Percentiles rank a stretch among this genome's conserved stretches.
Evolutionary conservation across 179 eudicot species (phyloP).

Genomic region (Dionaea muscipula): DNA sequence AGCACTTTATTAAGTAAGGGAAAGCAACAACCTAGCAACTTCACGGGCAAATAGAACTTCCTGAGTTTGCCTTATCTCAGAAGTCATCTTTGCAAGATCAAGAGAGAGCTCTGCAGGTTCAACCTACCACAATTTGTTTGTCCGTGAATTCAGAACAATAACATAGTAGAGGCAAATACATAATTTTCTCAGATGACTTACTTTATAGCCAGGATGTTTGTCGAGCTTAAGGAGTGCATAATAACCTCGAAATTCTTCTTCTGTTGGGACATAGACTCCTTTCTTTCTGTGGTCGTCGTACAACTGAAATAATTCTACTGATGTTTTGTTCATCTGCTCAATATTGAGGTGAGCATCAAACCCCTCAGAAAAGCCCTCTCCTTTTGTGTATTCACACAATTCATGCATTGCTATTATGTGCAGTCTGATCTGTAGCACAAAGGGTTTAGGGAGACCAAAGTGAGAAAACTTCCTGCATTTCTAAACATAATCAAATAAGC

Average conservation of each 20-base stretch:
- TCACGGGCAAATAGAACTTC: slow-evolving; percentile 85
- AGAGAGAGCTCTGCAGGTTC: slow-evolving; percentile 99
- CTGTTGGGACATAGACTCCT: slow-evolving; percentile 64
- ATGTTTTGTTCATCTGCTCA: slow-evolving; percentile 99
- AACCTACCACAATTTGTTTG: slow-evolving; percentile 46
- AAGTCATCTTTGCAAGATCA: slow-evolving; percentile 96
- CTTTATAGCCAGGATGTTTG: slow-evolving; percentile 98
- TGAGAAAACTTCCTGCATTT: background rate
- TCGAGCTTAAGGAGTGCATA: slow-evolving; percentile 97
- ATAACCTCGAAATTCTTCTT: slow-evolving; percentile 93
- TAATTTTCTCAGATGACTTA: slow-evolving; percentile 28
- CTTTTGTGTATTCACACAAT: slow-evolving; percentile 85
- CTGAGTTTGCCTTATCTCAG: slow-evolving; percentile 73
- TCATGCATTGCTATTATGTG: slow-evolving; percentile 97
- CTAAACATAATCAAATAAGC: background rate
- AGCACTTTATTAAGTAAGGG: slow-evolving; percentile 4
- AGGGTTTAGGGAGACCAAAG: slow-evolving; percentile 6
- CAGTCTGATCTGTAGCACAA: slow-evolving; percentile 73
- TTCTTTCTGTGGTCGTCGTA: slow-evolving; percentile 95
- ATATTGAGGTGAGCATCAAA: slow-evolving; percentile 98
- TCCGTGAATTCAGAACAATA: slow-evolving; percentile 3
- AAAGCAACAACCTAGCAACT: slow-evolving; percentile 71
- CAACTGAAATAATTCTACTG: slow-evolving; percentile 87
- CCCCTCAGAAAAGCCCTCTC: slow-evolving; percentile 96
- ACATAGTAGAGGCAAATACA: background rate